phyloP scores from a whole-genome alignment of 2,329 filamentous ascomycete genomes.

The Sclerotinia minor region DNA sequence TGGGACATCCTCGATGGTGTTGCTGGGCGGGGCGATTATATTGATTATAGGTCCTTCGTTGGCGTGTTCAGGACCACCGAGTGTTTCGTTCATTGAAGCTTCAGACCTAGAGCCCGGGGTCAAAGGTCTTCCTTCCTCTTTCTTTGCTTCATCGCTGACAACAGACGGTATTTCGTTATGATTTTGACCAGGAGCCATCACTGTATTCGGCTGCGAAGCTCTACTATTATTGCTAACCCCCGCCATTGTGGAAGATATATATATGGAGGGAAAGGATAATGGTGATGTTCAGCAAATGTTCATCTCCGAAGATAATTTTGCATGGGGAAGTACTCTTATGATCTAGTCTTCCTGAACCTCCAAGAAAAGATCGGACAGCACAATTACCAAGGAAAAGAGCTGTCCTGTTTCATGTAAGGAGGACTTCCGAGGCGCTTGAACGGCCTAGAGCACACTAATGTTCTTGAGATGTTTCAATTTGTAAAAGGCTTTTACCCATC shows the following conservation, averaged over 20 bases:
- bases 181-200: background rate
- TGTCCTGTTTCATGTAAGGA: slow-evolving; percentile 18
- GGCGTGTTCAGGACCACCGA: background rate
- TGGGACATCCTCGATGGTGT: slow-evolving; percentile 1
- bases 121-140: slow-evolving; percentile 11
- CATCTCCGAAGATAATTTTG: slow-evolving; percentile 9
- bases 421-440: slow-evolving; percentile 8
- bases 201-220: background rate
- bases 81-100: background rate
- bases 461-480: slow-evolving; percentile 18
- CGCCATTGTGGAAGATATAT: slow-evolving; percentile 12
- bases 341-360: slow-evolving; percentile 7
- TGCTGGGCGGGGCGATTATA: background rate
- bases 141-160: slow-evolving; percentile 6
- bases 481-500: background rate
- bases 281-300: slow-evolving; percentile 13
- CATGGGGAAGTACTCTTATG: slow-evolving; percentile 24
- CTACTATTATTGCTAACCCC: background rate
- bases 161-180: background rate
- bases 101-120: slow-evolving; percentile 6
- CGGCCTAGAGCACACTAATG: slow-evolving; percentile 6
- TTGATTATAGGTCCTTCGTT: slow-evolving; percentile 3
- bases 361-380: slow-evolving; percentile 12
- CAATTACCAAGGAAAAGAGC: slow-evolving; percentile 1
- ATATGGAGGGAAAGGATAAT: slow-evolving; percentile 4